Evolutionary conservation across 768 basidiomycete genomes (phyloP).

Genomic region (Mycena rebaudengoi): DNA sequence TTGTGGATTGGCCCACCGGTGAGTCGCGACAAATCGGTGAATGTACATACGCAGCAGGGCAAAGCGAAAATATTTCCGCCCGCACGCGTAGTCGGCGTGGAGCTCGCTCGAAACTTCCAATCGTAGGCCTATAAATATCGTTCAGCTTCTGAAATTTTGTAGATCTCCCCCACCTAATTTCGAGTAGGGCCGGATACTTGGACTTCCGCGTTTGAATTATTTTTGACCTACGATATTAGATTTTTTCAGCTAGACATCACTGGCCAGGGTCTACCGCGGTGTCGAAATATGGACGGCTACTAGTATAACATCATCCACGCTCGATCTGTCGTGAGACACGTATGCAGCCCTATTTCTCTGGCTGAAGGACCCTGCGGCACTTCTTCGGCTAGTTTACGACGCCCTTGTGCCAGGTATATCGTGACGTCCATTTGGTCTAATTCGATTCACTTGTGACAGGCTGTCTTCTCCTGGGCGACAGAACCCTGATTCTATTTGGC

Average conservation of each 20-base stretch:
- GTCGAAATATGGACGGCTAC: background rate
- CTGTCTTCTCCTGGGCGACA: background rate
- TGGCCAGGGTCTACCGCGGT: background rate
- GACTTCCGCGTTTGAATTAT: background rate
- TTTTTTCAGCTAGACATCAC: background rate
- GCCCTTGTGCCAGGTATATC: background rate
- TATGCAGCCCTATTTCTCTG: background rate
- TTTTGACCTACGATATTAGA: background rate
- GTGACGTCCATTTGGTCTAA: background rate
- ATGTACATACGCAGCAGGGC: background rate
- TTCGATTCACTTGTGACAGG: background rate
- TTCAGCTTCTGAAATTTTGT: background rate
- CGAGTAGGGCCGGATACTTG: background rate
- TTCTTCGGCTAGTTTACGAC: background rate
- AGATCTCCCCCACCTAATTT: background rate
- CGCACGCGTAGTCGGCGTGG: background rate
- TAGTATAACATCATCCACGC: background rate
- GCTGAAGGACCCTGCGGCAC: background rate
- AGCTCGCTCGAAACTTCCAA: background rate
- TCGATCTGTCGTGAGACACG: background rate
- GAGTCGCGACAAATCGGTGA: background rate
- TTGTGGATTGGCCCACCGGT: constrained; percentile 1
- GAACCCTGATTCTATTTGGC: too few species aligned
- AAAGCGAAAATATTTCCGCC: background rate
- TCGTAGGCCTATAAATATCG: background rate